Evolutionary conservation across 73 alveolate species (phyloP).

Genomic region (Tetrahymena malaccensis): DNA sequence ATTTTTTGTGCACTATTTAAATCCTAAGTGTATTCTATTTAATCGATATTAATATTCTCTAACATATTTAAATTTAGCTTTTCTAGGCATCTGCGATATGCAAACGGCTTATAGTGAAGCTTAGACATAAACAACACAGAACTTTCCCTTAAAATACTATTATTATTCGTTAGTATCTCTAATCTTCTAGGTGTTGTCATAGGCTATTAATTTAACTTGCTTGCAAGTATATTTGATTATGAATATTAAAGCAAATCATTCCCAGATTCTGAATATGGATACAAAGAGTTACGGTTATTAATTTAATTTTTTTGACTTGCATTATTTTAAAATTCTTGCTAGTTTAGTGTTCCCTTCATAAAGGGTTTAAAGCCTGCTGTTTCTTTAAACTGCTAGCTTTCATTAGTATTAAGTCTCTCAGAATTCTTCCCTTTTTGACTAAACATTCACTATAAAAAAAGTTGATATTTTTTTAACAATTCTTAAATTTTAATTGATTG

Average conservation of each 20-base stretch:
- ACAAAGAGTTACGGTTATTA: background rate
- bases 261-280: background rate
- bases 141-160: background rate
- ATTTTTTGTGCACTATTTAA: background rate
- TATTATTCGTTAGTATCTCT: background rate
- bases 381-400: background rate
- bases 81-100: background rate
- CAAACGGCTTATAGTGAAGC: background rate
- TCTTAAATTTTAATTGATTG: background rate
- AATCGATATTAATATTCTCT: background rate
- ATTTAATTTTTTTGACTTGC: background rate
- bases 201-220: background rate
- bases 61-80: background rate
- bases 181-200: background rate
- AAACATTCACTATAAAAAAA: background rate
- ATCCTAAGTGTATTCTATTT: background rate
- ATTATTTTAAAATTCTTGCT: background rate
- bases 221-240: background rate
- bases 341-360: background rate
- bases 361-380: background rate
- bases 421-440: background rate
- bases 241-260: background rate
- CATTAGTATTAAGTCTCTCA: background rate
- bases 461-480: background rate
- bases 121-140: background rate